These are phyloP conservation scores for Helotiales sp. DNA, from an alignment of 2,329 filamentous ascomycete genomes.

Conservation along the genomic window DNA sequence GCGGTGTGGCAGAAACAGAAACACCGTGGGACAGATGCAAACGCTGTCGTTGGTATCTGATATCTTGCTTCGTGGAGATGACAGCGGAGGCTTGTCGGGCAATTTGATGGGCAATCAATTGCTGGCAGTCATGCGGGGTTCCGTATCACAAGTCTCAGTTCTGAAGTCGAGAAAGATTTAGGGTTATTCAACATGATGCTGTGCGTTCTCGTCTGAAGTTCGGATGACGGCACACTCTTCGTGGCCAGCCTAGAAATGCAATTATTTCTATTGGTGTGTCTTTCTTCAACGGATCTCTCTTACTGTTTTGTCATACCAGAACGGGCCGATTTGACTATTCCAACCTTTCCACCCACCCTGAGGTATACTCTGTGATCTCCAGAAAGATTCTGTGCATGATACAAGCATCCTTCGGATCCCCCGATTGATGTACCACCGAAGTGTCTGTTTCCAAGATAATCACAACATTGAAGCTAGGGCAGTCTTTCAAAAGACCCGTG, in stretches of 20 bases:
- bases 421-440: background rate
- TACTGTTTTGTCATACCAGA: background rate
- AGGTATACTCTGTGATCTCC: background rate
- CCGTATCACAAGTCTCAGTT: background rate
- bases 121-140: background rate
- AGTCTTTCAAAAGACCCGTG: background rate
- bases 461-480: background rate
- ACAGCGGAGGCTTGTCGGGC: constrained; percentile 1
- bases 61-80: background rate
- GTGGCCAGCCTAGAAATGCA: background rate
- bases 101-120: background rate
- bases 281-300: background rate
- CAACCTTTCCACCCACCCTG: background rate
- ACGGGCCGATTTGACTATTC: background rate
- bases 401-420: background rate
- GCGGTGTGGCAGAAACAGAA: constrained; percentile 8
- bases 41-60: background rate
- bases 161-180: background rate
- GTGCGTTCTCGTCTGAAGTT: constrained; percentile 9
- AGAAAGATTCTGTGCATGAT: background rate
- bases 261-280: background rate
- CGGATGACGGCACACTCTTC: background rate
- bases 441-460: background rate
- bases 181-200: background rate
- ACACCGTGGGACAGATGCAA: background rate